Evolutionary conservation across 176 grass and related monocot species (phyloP), one percentile per base, ranked within the genome.

Genomic region (Thinopyrum elongatum): DNA sequence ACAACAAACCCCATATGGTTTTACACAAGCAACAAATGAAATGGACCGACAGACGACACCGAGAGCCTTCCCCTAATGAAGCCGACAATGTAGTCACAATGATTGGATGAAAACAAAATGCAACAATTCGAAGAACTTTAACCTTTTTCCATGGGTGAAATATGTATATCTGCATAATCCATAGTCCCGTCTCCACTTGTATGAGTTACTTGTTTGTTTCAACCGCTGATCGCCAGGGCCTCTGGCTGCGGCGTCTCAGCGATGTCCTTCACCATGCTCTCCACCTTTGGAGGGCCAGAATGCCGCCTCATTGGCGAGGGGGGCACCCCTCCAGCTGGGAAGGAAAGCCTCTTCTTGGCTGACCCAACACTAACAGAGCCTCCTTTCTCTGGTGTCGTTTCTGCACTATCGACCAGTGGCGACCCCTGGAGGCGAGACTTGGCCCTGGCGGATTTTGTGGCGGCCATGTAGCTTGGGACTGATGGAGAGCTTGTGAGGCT

Each of bases 221-320:
- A 84, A 69, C 80, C 86, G 69, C 70, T 82, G 62, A 77, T 66
- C 5, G 51, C 85, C 81, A 88, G 29, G 39, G 78, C 86, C 82
- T 85, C 86, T 70, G 63, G 63, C 64, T 78, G 68, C 3, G 76
- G 69, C 17, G 36, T 14, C 36, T 3, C 82, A 9, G 17, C 12
- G 69, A 74, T 85, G 71, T 89, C 90, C 73, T 92, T 90, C 62
- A 89, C 86, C 66, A 62, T 51, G 9, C 72, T 82, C 58, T 86
- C 93, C 72, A 95, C 91, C 82, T 98, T 98, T 28, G 95, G 95
- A 58, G 95, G 95, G 12, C 91, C 95, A 12, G 95, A 98, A 70
- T 93, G 93, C 22, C 95, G 86, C 66, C 95, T 83, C 89, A 86
- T 90, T 25, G 83, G 88, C 2, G 87, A 88, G 4, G 79, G 87